These are phyloP conservation scores for Cyclaneusma minus DNA, from an alignment of 2,329 filamentous ascomycete species.

Conservation along the genomic window DNA sequence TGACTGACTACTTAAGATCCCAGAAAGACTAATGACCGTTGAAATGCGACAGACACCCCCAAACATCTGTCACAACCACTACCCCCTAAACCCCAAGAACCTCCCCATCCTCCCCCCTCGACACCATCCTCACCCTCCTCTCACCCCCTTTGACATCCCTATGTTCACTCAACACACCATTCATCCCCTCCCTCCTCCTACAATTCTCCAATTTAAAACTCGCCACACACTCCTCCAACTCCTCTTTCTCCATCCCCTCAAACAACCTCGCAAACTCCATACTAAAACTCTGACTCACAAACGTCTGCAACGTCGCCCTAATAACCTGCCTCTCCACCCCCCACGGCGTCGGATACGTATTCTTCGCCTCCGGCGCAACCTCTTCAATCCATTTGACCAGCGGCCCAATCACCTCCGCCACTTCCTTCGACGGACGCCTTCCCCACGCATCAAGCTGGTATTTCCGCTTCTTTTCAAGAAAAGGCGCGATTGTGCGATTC, in stretches of 20 bases:
- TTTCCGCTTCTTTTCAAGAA: slow-evolving; percentile 36
- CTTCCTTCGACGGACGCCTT: slow-evolving; percentile 16
- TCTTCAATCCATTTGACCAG: slow-evolving; percentile 12
- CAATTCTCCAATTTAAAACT: slow-evolving; percentile 40
- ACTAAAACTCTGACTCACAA: slow-evolving; percentile 5
- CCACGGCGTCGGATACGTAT: slow-evolving; percentile 15
- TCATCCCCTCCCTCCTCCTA: slow-evolving; percentile 31
- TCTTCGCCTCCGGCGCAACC: slow-evolving; percentile 10
- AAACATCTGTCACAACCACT: too few relatives aligned
- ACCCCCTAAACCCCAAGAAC: too few relatives aligned
- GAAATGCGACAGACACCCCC: too few relatives aligned
- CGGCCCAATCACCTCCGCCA: slow-evolving; percentile 20
- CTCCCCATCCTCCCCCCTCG: too few relatives aligned
- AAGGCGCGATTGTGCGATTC: slow-evolving; percentile 31
- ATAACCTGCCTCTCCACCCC: slow-evolving; percentile 11
- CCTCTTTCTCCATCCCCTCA: slow-evolving; percentile 27
- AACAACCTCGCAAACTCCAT: slow-evolving; percentile 39
- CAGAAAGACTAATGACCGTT: too few relatives aligned
- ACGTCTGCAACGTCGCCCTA: slow-evolving; percentile 6
- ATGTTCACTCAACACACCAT: slow-evolving; percentile 18
- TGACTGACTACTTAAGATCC: too few relatives aligned
- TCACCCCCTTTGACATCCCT: too few relatives aligned
- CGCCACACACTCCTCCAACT: slow-evolving; percentile 28
- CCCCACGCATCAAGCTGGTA: slow-evolving; percentile 40
- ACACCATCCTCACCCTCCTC: too few relatives aligned